A percentile compares a stretch with the other conserved stretches of the same genome.
Conservation (phyloP, 805 yeast species). For the Teunomyces stri region DNA sequence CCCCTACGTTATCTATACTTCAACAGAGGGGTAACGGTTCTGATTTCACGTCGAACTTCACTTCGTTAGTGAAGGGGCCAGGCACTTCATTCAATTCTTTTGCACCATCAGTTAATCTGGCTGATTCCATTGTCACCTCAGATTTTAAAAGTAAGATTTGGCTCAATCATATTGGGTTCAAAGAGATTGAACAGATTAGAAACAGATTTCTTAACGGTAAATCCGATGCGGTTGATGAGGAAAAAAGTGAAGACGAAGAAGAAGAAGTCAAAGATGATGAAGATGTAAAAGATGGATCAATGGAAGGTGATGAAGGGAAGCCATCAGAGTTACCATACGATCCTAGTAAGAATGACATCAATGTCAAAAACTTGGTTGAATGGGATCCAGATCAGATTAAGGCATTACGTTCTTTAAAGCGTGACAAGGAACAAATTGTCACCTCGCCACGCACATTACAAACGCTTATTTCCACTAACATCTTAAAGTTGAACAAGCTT, state of each 20-base stretch:
- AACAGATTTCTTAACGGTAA: conserved; percentile 11
- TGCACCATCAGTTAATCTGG: conserved; percentile 37
- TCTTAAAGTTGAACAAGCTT: conserved; percentile 35
- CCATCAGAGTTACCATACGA: conserved; percentile 6
- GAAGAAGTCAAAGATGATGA: conserved; percentile 7
- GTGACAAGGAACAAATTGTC: conserved; percentile 19
- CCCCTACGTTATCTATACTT: conserved; percentile 21
- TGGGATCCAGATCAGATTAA: conserved; percentile 36
- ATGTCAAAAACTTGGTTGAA: conserved; percentile 28
- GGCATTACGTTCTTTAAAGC: conserved; percentile 22
- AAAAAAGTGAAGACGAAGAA: conserved; percentile 10
- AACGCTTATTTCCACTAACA: conserved; percentile 28
- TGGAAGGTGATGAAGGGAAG: conserved; percentile 7
- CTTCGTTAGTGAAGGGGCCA: conserved; percentile 8
- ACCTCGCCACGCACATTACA: conserved; percentile 33
- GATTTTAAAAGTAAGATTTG: conserved; percentile 33
- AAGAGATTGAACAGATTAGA: conserved; percentile 28
- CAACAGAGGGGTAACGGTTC: conserved; percentile 21
- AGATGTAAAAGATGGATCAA: conserved; percentile 12
- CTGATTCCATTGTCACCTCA: conserved; percentile 30
- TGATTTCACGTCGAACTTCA: conserved; percentile 11
- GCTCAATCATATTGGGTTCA: conserved; percentile 39
- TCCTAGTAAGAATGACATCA: conserved; percentile 15
- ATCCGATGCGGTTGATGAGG: conserved; percentile 3
- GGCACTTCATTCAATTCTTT: conserved; percentile 30